Conservation (phyloP, 2,329 filamentous ascomycete species). For the Chaetomium sp. region DNA sequence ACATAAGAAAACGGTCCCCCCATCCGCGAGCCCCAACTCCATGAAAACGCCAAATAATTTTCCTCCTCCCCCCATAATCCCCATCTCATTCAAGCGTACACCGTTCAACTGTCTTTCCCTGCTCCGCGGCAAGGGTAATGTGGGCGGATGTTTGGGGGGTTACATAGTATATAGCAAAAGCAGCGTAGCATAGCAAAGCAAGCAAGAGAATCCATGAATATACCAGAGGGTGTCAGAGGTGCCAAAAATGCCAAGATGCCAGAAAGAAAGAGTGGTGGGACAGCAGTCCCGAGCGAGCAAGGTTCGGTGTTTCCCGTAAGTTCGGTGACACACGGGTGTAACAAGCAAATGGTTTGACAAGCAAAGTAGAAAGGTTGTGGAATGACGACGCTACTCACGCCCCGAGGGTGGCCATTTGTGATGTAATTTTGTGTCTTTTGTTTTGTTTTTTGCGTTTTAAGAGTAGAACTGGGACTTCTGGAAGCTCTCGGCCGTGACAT, state of each 20-base stretch:
- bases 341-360: no score
- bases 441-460: constrained; percentile 24
- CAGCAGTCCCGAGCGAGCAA: no score
- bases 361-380: no score
- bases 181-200: not conserved
- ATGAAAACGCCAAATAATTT: constrained; percentile 9
- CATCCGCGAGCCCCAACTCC: constrained; percentile 4
- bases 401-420: no score
- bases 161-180: not conserved
- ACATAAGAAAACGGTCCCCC: not conserved
- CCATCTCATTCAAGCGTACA: not conserved
- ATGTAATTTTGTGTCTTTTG: no score
- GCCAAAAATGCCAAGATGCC: no score
- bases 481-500: constrained; percentile 48
- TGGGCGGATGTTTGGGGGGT: not conserved
- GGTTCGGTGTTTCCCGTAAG: no score
- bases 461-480: constrained; percentile 55
- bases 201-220: not conserved
- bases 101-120: not conserved
- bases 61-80: not conserved
- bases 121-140: no score
- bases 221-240: no score
- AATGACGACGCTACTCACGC: no score
- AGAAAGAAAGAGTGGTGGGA: not conserved
- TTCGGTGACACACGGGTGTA: no score